A percentile compares a stretch with the other conserved stretches of the same genome.
Conservation (phyloP, 1,284 basidiomycete species). For the Heliocybe sulcata region DNA sequence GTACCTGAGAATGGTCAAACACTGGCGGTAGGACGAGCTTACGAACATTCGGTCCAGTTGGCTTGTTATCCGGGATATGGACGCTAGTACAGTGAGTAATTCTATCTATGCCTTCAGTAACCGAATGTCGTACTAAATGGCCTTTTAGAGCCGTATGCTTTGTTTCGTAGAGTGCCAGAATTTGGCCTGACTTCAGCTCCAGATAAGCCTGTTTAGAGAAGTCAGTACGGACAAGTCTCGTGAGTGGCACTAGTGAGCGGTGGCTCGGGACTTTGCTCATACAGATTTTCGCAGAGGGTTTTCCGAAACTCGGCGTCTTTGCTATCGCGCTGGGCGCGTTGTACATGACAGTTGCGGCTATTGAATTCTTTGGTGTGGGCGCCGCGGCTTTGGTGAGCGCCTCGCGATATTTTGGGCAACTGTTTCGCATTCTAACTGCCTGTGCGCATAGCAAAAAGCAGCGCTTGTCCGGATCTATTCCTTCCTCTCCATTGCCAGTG, state of each 20-base stretch:
- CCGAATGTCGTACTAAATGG: constrained; percentile 6
- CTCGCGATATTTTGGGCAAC: neutral
- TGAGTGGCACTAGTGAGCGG: constrained; percentile 23
- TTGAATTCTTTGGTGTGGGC: constrained; percentile 53
- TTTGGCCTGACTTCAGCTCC: constrained; percentile 3
- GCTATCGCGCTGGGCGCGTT: constrained; percentile 55
- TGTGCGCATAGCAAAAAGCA: constrained; percentile 47
- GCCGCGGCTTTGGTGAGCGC: constrained; percentile 47
- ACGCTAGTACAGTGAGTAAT: constrained; percentile 50
- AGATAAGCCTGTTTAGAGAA: constrained; percentile 57
- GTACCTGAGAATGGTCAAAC: neutral
- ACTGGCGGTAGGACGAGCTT: neutral
- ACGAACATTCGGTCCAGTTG: constrained; percentile 24
- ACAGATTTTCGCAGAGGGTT: constrained; percentile 24
- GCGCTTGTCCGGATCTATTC: constrained; percentile 49
- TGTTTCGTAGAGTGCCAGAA: neutral
- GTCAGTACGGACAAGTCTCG: constrained; percentile 38
- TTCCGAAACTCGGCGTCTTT: constrained; percentile 44
- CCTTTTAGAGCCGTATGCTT: constrained; percentile 41
- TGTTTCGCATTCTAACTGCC: neutral
- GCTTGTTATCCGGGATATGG: constrained; percentile 47
- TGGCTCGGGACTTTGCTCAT: no score
- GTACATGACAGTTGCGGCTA: constrained; percentile 40
- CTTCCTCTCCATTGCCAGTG: constrained; percentile 40
- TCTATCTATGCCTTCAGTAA: neutral